A percentile compares a stretch with the other conserved stretches of the same genome.
These are phyloP conservation scores for Dimocarpus longan DNA, from an alignment of 345 rosid genomes.

Conservation along the genomic window DNA sequence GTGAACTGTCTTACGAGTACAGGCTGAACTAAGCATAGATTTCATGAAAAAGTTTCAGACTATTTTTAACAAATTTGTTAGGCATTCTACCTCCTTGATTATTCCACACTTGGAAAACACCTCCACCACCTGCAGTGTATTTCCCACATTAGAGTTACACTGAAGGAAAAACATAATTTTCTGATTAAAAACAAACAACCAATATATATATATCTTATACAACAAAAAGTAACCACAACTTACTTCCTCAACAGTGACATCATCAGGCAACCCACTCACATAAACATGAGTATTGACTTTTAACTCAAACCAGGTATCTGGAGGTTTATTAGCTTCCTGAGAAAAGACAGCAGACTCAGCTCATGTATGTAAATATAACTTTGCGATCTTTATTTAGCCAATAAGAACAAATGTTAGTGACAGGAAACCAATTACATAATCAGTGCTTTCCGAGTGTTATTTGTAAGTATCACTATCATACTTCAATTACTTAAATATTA, in stretches of 20 bases:
- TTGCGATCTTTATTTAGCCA: conserved; percentile 6
- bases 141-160: conserved; percentile 31
- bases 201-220: background rate
- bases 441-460: background rate
- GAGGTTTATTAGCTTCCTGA: conserved; percentile 94
- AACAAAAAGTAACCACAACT: conserved; percentile 31
- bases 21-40: background rate
- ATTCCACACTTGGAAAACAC: conserved; percentile 96
- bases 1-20: background rate
- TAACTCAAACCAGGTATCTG: conserved; percentile 97
- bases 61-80: background rate
- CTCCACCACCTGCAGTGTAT: conserved; percentile 68
- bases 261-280: conserved; percentile 90
- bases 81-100: conserved; percentile 79
- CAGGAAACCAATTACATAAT: background rate
- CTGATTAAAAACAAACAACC: background rate
- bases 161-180: conserved; percentile 7
- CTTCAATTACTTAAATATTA: background rate
- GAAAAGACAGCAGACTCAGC: background rate
- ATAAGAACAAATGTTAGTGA: background rate
- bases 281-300: conserved; percentile 96
- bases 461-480: background rate
- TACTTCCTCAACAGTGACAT: conserved; percentile 88
- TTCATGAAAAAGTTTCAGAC: background rate
- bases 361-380: background rate